These are phyloP conservation scores for Backusella psychrophila DNA, from an alignment of 192 early-diverging fungal species.

Conservation along the genomic window DNA sequence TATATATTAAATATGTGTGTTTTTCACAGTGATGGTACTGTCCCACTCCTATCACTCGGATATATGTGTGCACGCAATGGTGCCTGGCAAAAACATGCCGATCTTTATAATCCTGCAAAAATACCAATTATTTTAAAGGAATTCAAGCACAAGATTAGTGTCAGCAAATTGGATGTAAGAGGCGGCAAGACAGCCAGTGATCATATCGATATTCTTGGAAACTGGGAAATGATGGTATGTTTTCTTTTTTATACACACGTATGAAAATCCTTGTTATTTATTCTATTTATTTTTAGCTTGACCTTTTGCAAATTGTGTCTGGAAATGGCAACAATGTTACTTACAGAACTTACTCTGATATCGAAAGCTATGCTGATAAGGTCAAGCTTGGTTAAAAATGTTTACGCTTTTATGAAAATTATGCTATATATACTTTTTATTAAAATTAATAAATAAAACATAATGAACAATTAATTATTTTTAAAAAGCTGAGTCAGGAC, in stretches of 20 bases:
- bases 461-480: not conserved
- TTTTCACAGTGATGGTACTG: conserved; percentile 76
- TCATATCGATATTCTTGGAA: conserved; percentile 89
- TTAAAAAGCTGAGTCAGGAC: not conserved
- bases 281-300: not conserved
- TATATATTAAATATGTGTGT: not conserved
- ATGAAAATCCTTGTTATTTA: not conserved
- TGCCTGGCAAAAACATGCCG: conserved; percentile 70
- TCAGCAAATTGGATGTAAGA: conserved; percentile 60
- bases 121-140: conserved; percentile 73
- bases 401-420: not conserved
- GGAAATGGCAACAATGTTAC: conserved; percentile 18
- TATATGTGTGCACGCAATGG: conserved; percentile 77
- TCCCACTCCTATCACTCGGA: conserved; percentile 80
- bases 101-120: conserved; percentile 75
- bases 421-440: not conserved
- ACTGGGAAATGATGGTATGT: conserved; percentile 61
- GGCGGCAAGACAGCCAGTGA: conserved; percentile 78
- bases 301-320: conserved; percentile 30
- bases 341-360: conserved; percentile 25
- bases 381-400: not conserved
- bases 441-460: not conserved
- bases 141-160: conserved; percentile 53
- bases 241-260: not conserved
- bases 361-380: conserved; percentile 17